Percentiles rank a stretch among this genome's conserved stretches.
These are phyloP conservation scores for Oligophagozyma castellii DNA, from an alignment of 1,139 yeast genomes.

Conservation along the genomic window DNA sequence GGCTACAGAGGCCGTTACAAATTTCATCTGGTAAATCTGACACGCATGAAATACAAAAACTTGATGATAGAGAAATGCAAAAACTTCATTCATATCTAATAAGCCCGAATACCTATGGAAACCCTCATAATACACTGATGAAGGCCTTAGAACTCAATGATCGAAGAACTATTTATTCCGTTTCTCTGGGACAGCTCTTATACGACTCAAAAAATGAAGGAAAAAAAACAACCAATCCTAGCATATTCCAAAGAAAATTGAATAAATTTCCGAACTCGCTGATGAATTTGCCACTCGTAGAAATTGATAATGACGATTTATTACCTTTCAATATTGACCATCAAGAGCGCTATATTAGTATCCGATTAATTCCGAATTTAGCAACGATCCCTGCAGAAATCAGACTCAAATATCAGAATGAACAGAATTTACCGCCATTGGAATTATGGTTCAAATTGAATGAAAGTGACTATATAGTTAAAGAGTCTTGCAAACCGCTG, in stretches of 20 bases:
- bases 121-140: background rate
- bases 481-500: slow-evolving; percentile 25
- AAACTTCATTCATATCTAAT: no score
- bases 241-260: slow-evolving; percentile 27
- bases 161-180: slow-evolving; percentile 9
- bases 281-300: slow-evolving; percentile 21
- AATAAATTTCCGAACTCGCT: slow-evolving; percentile 29
- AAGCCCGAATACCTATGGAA: no score
- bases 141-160: background rate
- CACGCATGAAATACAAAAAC: background rate
- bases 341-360: slow-evolving; percentile 27
- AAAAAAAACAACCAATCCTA: background rate
- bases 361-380: slow-evolving; percentile 33
- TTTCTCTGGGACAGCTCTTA: slow-evolving; percentile 19
- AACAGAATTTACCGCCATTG: slow-evolving; percentile 34
- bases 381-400: slow-evolving; percentile 7
- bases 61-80: slow-evolving; percentile 8
- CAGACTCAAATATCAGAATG: no score
- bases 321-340: slow-evolving; percentile 13
- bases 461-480: slow-evolving; percentile 29
- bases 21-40: background rate
- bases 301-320: slow-evolving; percentile 8
- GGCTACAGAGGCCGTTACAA: slow-evolving; percentile 11
- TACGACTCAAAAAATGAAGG: slow-evolving; percentile 3
- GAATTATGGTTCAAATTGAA: slow-evolving; percentile 42